phyloP scores from a whole-genome alignment of 2,329 filamentous ascomycete genomes.

The Fusarium torreyae region DNA sequence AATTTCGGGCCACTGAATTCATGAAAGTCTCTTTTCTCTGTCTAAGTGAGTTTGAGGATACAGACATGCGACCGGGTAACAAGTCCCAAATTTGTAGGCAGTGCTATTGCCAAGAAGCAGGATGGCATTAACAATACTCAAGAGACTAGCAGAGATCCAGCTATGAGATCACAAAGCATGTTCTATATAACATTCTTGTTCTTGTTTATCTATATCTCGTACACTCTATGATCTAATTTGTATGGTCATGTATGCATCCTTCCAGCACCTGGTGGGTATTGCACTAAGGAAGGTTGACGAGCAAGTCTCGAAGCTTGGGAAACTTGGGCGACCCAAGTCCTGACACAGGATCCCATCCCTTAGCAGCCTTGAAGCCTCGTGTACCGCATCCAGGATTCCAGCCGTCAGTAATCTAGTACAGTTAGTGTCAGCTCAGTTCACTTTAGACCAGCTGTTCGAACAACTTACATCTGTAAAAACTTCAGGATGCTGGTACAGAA shows the following conservation, averaged over 20 bases:
- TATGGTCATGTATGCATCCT: no score
- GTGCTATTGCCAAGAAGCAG: no score
- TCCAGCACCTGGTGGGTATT: no score
- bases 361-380: conserved; percentile 6
- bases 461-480: conserved; percentile 4
- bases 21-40: no score
- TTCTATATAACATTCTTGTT: no score
- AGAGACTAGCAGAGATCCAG: no score
- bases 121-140: no score
- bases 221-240: no score
- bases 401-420: not conserved
- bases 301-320: conserved; percentile 1
- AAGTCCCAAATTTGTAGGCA: not conserved
- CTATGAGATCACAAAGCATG: no score
- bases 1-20: no score
- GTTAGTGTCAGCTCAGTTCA: not conserved
- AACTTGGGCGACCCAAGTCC: conserved; percentile 12
- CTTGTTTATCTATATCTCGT: no score
- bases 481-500: conserved; percentile 8
- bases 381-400: conserved; percentile 5
- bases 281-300: conserved; percentile 1
- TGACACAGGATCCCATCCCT: conserved; percentile 19
- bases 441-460: no score
- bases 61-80: not conserved
- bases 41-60: not conserved